A percentile compares a stretch with the other conserved stretches of the same genome.
Conservation (phyloP, 2,329 filamentous ascomycete genomes). For the Penicillium sp. region DNA sequence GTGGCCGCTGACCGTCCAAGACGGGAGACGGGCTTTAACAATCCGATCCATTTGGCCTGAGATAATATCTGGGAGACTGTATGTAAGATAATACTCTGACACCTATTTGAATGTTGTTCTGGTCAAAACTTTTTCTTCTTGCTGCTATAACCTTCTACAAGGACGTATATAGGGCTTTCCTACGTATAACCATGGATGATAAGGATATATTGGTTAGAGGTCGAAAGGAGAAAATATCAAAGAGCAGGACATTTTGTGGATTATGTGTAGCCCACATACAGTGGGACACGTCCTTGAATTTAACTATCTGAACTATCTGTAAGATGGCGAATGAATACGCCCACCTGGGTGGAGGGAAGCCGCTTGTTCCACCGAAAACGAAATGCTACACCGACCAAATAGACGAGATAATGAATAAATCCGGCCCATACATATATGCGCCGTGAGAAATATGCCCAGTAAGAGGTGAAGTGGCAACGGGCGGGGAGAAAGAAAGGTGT, state of each 20-base stretch:
- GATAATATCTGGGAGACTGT: no score
- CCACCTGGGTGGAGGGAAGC: neutral
- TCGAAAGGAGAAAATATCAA: no score
- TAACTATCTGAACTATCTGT: slow-evolving; percentile 15
- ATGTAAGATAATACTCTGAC: no score
- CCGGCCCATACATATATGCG: slow-evolving; percentile 5
- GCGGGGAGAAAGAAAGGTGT: slow-evolving; percentile 1
- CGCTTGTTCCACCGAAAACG: slow-evolving; percentile 2
- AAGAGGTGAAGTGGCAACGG: slow-evolving; percentile 7
- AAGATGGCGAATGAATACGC: slow-evolving; percentile 9
- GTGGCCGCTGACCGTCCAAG: no score
- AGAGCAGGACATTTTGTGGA: neutral
- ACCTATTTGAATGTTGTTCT: no score
- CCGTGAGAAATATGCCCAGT: slow-evolving; percentile 1
- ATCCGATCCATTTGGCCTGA: no score
- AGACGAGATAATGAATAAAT: slow-evolving; percentile 7
- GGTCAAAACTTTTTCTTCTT: no score
- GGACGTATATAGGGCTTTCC: no score
- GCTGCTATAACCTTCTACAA: no score
- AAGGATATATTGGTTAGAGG: neutral
- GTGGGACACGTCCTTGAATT: slow-evolving; percentile 8
- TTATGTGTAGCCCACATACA: slow-evolving; percentile 6
- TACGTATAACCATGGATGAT: no score
- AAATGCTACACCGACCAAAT: slow-evolving; percentile 10
- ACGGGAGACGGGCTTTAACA: no score